Evolutionary conservation across 495 filamentous ascomycete species (phyloP), one percentile per base, ranked within the genome.

Genomic region (Cercophora samala): DNA sequence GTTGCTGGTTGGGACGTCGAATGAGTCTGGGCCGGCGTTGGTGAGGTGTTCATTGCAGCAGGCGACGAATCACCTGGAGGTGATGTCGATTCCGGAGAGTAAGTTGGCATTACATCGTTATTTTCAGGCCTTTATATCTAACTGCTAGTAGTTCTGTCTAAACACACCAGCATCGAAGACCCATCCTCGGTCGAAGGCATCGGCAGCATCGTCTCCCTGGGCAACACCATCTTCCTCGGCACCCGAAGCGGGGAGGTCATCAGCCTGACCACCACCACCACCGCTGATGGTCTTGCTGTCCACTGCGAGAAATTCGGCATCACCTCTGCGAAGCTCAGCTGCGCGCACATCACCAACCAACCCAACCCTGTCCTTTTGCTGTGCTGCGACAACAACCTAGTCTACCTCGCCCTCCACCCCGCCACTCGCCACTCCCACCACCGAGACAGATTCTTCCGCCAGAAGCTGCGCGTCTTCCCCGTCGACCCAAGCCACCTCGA

Each of bases 171-270:
- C 6, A 22, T 24, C 2, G 51, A 24, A 4, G 18, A 23, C 2
- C 5, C n/a, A 5, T 58, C 64, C 13, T 21, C 52, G 15, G 64
- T 76, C 8, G 76, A 77, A 58, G 73, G 75, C 15, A 70, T 81
- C 21, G 77, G 72, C 21, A 82, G 76, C 65, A 77, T 82, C 26
- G 69, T 72, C 18, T 64, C 66, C 9, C 60, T 52, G 29, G 60
- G 62, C 63, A 64, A 42, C 60, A 60, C 32, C 13, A 66, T 84
- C 13, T 26, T 78, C 6, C 63, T 77, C 3, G 82, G 82, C 18
- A 81, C 80, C n/a, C 75, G 79, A 22, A 74, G 77, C 61, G 82
- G 82, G 3, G 76, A 82, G 13, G 74, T 84, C n/a, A 68, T 83
- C 42, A 79, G 71, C 11, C 54, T 81, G 42, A 65, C 52, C 9